Percentiles rank a stretch among this genome's conserved stretches.
phyloP scores from a whole-genome alignment of 2,329 filamentous ascomycete species.

The Tolypocladium pustulatum region DNA sequence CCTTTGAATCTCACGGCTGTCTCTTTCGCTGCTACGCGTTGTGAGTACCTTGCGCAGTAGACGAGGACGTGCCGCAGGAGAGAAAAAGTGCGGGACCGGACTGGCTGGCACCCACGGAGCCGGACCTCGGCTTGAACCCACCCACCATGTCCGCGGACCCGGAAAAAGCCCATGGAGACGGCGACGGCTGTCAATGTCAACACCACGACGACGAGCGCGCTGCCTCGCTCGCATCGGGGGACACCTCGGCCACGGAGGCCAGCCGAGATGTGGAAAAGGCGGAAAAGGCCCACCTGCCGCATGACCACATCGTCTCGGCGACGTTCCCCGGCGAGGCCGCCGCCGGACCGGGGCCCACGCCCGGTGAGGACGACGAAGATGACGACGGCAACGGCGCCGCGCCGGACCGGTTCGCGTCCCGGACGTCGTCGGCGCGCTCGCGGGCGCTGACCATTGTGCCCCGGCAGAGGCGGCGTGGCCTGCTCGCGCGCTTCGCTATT shows the following conservation, averaged over 20 bases:
- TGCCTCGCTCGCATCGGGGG: background rate
- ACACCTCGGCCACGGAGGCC: background rate
- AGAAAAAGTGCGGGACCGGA: background rate
- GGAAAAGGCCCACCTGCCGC: background rate
- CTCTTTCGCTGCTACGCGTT: background rate
- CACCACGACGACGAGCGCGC: background rate
- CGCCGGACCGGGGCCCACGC: background rate
- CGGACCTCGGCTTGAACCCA: background rate
- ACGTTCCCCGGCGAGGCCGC: background rate
- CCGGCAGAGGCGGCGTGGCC: conserved; percentile 49
- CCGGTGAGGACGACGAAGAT: background rate
- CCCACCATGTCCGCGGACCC: conserved; percentile 1
- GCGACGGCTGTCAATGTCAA: background rate
- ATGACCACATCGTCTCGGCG: background rate
- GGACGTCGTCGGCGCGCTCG: conserved; percentile 28
- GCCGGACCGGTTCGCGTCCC: conserved; percentile 14
- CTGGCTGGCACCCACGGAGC: background rate
- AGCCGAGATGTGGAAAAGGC: background rate
- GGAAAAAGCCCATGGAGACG: background rate
- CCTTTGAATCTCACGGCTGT: background rate
- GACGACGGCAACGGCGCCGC: background rate
- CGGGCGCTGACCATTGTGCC: conserved; percentile 29
- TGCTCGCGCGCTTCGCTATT: conserved; percentile 60
- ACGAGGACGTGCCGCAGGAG: background rate
- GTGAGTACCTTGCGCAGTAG: background rate